Evolutionary conservation across 805 yeast species (phyloP).

Genomic region (Yamadazyma tumulicola): DNA sequence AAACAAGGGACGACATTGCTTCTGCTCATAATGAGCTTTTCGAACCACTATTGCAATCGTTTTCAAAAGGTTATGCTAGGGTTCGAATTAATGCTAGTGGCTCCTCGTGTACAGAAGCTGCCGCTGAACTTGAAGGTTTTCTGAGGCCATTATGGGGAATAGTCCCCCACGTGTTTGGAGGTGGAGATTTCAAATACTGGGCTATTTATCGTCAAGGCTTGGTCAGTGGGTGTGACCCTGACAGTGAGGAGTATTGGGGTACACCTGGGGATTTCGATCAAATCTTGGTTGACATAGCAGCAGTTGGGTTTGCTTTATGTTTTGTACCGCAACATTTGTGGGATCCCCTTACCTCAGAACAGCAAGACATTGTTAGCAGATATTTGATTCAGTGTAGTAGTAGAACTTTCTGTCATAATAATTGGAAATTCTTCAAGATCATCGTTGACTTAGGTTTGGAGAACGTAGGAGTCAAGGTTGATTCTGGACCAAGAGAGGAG

Average conservation of each 20-base stretch:
- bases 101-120: slow-evolving; percentile 19
- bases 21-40: slow-evolving; percentile 6
- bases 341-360: slow-evolving; percentile 19
- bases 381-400: slow-evolving; percentile 17
- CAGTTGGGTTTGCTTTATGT: slow-evolving; percentile 21
- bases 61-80: slow-evolving; percentile 12
- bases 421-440: slow-evolving; percentile 27
- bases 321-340: slow-evolving; percentile 20
- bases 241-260: slow-evolving; percentile 26
- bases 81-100: slow-evolving; percentile 17
- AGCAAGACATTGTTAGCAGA: slow-evolving; percentile 14
- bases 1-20: slow-evolving; percentile 7
- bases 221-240: slow-evolving; percentile 23
- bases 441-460: slow-evolving; percentile 23
- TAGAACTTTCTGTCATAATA: slow-evolving; percentile 15
- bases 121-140: slow-evolving; percentile 25
- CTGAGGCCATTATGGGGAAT: slow-evolving; percentile 28
- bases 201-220: slow-evolving; percentile 20
- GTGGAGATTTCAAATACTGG: slow-evolving; percentile 18
- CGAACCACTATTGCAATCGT: slow-evolving; percentile 12
- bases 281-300: slow-evolving; percentile 26
- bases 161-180: slow-evolving; percentile 21
- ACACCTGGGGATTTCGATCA: slow-evolving; percentile 17
- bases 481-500: slow-evolving; percentile 10
- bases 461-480: slow-evolving; percentile 15